Evolutionary conservation across 139 green algal genomes (phyloP).

Genomic region (Zygnema cylindricum): DNA sequence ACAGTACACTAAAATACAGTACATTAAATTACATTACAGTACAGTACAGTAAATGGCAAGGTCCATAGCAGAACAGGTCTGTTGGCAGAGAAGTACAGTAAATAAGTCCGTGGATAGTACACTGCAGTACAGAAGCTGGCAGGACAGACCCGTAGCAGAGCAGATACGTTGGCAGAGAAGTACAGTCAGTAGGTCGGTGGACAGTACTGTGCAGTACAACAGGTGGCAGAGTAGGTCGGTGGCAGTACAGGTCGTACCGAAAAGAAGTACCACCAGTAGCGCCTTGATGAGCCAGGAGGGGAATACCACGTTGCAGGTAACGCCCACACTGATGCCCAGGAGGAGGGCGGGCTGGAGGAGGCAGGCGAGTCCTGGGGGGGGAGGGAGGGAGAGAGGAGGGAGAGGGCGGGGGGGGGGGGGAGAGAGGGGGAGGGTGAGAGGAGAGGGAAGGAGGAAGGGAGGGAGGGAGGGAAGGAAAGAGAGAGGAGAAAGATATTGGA

Average conservation of each 20-base stretch:
- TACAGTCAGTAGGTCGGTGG: background rate
- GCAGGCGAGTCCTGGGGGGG: conserved; percentile 30
- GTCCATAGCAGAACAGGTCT: background rate
- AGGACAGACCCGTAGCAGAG: background rate
- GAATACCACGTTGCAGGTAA: conserved; percentile 56
- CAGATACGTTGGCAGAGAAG: background rate
- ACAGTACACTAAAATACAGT: no score
- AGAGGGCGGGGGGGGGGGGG: no score
- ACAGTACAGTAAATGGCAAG: background rate
- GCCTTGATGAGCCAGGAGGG: conserved; percentile 43
- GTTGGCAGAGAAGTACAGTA: background rate
- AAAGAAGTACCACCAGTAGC: conserved; percentile 42
- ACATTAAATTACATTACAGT: no score
- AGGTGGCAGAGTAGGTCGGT: background rate
- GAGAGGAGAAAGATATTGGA: no score
- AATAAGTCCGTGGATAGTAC: no score
- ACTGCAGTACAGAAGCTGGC: background rate
- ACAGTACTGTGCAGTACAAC: background rate
- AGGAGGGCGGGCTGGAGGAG: conserved; percentile 52
- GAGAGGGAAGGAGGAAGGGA: no score
- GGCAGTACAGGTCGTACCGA: conserved; percentile 10
- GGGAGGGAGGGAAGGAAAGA: no score
- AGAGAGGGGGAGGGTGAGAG: no score
- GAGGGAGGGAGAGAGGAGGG: no score
- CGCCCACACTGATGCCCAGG: conserved; percentile 53